Conservation (phyloP, 2,329 filamentous ascomycete genomes). For the Talaromyces sp. region DNA sequence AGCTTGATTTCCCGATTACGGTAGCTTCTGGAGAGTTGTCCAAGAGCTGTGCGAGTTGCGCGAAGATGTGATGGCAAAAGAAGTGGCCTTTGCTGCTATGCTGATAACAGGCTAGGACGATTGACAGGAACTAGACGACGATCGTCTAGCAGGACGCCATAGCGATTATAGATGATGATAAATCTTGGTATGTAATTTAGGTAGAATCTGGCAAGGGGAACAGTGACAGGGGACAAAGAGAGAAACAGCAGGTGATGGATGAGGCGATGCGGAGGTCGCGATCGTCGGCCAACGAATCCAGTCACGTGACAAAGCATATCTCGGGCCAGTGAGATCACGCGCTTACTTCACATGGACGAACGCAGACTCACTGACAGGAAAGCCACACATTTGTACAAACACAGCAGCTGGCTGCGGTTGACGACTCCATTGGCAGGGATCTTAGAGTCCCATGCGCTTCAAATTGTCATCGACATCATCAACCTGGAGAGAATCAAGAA, state of each 20-base stretch:
- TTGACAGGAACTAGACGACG: slow-evolving; percentile 42
- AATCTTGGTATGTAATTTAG: slow-evolving; percentile 14
- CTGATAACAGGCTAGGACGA: slow-evolving; percentile 41
- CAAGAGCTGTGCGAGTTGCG: slow-evolving; percentile 23
- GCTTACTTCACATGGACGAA: slow-evolving; percentile 34
- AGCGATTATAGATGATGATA: slow-evolving; percentile 12
- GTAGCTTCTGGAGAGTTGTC: background rate
- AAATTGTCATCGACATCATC: slow-evolving; percentile 22
- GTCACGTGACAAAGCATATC: slow-evolving; percentile 35
- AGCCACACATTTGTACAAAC: slow-evolving; percentile 19
- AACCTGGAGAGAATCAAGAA: slow-evolving; percentile 6
- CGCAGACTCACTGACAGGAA: slow-evolving; percentile 17
- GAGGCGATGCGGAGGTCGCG: slow-evolving; percentile 21
- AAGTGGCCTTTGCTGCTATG: slow-evolving; percentile 42
- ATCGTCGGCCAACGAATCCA: slow-evolving; percentile 23
- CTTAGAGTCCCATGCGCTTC: slow-evolving; percentile 27
- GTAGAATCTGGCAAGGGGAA: slow-evolving; percentile 17
- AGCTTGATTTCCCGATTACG: background rate
- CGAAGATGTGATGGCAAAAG: slow-evolving; percentile 40
- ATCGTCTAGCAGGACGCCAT: slow-evolving; percentile 41
- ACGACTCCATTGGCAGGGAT: slow-evolving; percentile 7
- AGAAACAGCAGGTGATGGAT: slow-evolving; percentile 18
- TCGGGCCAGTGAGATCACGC: slow-evolving; percentile 40
- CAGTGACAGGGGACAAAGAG: slow-evolving; percentile 18
- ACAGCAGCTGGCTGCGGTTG: slow-evolving; percentile 7